These are phyloP conservation scores for Suhomyces pyralidae DNA, from an alignment of 805 yeast species.

Conservation along the genomic window DNA sequence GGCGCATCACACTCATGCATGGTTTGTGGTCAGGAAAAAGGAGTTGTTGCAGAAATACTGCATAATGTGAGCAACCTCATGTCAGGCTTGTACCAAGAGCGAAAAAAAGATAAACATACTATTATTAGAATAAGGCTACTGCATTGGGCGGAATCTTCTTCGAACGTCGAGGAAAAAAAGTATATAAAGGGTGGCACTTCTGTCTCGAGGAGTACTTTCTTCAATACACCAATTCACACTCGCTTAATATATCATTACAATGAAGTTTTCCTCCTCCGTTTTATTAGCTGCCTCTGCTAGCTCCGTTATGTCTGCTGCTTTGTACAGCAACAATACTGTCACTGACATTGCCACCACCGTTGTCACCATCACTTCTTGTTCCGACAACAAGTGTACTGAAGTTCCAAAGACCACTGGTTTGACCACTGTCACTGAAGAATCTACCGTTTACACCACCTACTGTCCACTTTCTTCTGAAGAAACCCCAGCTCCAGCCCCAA, in stretches of 20 bases:
- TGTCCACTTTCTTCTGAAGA: constrained; percentile 26
- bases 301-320: constrained; percentile 28
- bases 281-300: constrained; percentile 15
- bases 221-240: neutral
- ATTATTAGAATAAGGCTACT: neutral
- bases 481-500: constrained; percentile 12
- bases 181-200: neutral
- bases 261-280: constrained; percentile 37
- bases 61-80: neutral
- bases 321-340: constrained; percentile 22
- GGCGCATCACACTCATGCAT: neutral
- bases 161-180: neutral
- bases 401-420: constrained; percentile 23
- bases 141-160: neutral
- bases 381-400: constrained; percentile 22
- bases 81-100: neutral
- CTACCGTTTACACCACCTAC: constrained; percentile 23
- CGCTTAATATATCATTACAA: constrained; percentile 10
- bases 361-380: constrained; percentile 27
- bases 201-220: neutral
- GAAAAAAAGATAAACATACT: constrained; percentile 2
- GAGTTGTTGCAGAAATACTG: neutral
- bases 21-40: neutral
- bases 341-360: constrained; percentile 19
- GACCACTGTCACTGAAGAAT: constrained; percentile 19